phyloP scores from a whole-genome alignment of 2,329 filamentous ascomycete species.

The Alternaria panax region DNA sequence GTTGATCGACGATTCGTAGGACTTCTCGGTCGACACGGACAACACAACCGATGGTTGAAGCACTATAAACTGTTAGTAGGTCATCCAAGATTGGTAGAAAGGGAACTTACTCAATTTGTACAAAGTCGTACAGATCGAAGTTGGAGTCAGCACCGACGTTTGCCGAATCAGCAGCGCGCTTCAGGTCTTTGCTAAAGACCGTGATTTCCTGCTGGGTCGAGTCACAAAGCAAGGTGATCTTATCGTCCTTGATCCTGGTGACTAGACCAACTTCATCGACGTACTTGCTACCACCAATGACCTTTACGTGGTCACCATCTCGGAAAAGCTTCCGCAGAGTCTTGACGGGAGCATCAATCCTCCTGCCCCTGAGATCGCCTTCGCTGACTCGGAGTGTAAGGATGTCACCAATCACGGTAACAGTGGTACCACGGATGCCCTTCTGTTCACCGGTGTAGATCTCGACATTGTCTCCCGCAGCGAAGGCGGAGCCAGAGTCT shows the following conservation, averaged over 20 bases:
- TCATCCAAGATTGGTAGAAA: not conserved
- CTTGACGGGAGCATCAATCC: constrained; percentile 91
- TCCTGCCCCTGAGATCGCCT: constrained; percentile 81
- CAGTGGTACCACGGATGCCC: constrained; percentile 84
- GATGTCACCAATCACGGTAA: constrained; percentile 88
- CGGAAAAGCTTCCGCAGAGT: constrained; percentile 91
- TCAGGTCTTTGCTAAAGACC: constrained; percentile 95
- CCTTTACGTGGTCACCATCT: constrained; percentile 96
- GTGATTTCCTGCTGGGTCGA: constrained; percentile 93
- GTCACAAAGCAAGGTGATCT: constrained; percentile 91
- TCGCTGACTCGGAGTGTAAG: constrained; percentile 86
- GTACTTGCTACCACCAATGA: constrained; percentile 94
- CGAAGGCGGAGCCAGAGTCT: constrained; percentile 80
- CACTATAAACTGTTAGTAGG: constrained; percentile 51
- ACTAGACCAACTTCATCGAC: constrained; percentile 97
- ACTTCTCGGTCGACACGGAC: constrained; percentile 96
- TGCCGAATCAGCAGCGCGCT: constrained; percentile 90
- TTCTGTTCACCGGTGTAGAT: constrained; percentile 95
- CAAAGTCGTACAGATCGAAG: constrained; percentile 90
- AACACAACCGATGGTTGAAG: constrained; percentile 89
- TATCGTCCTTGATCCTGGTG: constrained; percentile 89
- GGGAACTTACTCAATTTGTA: constrained; percentile 78
- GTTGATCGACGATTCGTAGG: constrained; percentile 87
- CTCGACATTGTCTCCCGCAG: constrained; percentile 94
- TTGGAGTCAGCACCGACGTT: constrained; percentile 85